Conservation (phyloP, 2,329 filamentous ascomycete species). For the Cercospora sesami region DNA sequence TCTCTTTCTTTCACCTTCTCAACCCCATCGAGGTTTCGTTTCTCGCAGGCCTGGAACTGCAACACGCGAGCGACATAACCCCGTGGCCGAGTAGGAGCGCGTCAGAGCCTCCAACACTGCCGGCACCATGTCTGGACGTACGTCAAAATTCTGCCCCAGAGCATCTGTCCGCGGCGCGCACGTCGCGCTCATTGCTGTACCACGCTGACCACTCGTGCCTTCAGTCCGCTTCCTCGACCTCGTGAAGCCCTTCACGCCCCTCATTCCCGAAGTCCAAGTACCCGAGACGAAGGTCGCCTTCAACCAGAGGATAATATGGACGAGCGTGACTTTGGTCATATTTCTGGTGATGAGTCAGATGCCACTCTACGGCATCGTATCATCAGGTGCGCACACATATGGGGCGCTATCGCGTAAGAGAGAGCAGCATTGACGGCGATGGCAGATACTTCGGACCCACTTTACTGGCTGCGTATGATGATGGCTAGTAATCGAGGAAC, state of each 20-base stretch:
- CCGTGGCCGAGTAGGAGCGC: conserved; percentile 11
- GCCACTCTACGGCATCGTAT: conserved; percentile 97
- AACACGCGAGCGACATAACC: not conserved
- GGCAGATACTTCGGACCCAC: conserved; percentile 79
- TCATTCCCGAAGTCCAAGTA: conserved; percentile 98
- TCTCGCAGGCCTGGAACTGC: not conserved
- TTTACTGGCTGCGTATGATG: conserved; percentile 99
- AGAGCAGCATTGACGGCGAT: conserved; percentile 24
- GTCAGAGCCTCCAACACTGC: conserved; percentile 13
- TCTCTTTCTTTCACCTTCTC: conserved; percentile 8
- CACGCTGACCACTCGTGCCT: conserved; percentile 24
- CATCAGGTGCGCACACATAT: conserved; percentile 56
- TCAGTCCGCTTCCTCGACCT: conserved; percentile 98
- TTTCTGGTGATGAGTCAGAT: conserved; percentile 99
- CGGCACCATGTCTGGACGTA: conserved; percentile 24
- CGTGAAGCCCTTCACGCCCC: conserved; percentile 99
- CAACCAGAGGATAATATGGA: conserved; percentile 72
- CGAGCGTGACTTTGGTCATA: conserved; percentile 76
- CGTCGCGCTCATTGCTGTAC: not conserved
- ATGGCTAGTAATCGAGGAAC: conserved; percentile 82
- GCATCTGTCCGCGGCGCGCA: not conserved
- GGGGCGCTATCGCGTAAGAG: not conserved
- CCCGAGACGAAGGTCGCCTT: conserved; percentile 98
- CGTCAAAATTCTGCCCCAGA: conserved; percentile 11
- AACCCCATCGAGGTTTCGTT: not conserved